phyloP scores from a whole-genome alignment of 2,329 filamentous ascomycete genomes.

The Diaporthe amygdali region DNA sequence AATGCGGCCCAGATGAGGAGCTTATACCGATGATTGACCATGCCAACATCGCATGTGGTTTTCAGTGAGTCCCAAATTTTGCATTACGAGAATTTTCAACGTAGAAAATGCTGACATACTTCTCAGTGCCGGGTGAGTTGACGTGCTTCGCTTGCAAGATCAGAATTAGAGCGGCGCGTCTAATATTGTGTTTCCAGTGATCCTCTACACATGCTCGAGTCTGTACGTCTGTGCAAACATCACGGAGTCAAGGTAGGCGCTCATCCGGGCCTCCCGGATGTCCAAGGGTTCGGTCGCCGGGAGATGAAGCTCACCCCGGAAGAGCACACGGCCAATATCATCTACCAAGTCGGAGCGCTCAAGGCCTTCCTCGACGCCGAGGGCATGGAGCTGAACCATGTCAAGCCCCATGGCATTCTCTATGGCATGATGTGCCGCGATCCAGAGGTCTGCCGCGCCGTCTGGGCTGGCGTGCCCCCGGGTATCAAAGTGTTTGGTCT shows the following conservation, averaged over 20 bases:
- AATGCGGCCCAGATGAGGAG: slow-evolving; percentile 60
- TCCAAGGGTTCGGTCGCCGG: slow-evolving; percentile 68
- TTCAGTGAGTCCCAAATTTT: slow-evolving; percentile 40
- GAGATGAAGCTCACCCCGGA: slow-evolving; percentile 63
- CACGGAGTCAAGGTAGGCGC: slow-evolving; percentile 64
- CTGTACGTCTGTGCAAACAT: slow-evolving; percentile 61
- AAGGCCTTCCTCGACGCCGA: slow-evolving; percentile 64
- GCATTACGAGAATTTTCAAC: slow-evolving; percentile 8
- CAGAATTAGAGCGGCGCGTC: neutral
- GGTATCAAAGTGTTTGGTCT: slow-evolving; percentile 32
- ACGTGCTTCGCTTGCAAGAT: neutral
- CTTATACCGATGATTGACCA: slow-evolving; percentile 64
- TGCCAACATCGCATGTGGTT: slow-evolving; percentile 65
- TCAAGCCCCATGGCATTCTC: slow-evolving; percentile 59
- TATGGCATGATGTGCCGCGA: slow-evolving; percentile 36
- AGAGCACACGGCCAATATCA: slow-evolving; percentile 60
- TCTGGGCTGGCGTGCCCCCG: slow-evolving; percentile 29
- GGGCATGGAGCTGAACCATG: slow-evolving; percentile 60
- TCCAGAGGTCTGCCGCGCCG: slow-evolving; percentile 30
- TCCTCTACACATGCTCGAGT: slow-evolving; percentile 67
- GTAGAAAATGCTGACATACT: slow-evolving; percentile 39
- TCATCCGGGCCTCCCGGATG: slow-evolving; percentile 69
- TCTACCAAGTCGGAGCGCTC: slow-evolving; percentile 69
- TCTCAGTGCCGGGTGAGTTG: slow-evolving; percentile 58
- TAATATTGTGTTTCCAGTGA: slow-evolving; percentile 55